Percentiles rank a stretch among this genome's conserved stretches.
These are phyloP conservation scores for slime mould (Dictyostelium discoideum) DNA, from an alignment of 78 protist species.

Conservation along the genomic window DNA sequence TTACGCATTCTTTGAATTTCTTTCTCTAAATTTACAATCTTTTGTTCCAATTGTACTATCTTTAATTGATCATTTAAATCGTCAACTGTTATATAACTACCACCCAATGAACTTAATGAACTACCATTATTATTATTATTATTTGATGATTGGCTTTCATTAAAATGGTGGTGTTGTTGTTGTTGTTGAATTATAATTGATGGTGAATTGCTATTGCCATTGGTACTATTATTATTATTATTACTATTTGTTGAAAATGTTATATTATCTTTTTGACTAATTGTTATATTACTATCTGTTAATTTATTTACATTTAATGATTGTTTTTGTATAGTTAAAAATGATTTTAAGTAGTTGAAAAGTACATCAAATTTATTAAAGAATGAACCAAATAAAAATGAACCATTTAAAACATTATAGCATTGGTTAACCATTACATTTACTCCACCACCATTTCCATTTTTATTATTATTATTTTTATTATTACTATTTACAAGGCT, in stretches of 20 bases:
- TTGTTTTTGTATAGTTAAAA: no score
- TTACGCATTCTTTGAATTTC: constrained; percentile 29
- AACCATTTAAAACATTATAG: constrained; percentile 12
- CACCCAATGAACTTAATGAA: not conserved
- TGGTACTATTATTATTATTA: not conserved
- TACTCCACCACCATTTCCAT: not conserved
- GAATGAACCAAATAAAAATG: not conserved
- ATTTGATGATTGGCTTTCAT: not conserved
- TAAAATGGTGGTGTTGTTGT: not conserved
- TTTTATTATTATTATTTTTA: constrained; percentile 30
- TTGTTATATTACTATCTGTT: not conserved
- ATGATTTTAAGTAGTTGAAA: not conserved
- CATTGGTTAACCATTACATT: constrained; percentile 53
- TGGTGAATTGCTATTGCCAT: not conserved
- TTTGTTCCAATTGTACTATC: constrained; percentile 33
- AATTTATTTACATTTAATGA: not conserved
- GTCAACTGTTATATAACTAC: not conserved
- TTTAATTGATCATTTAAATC: constrained; percentile 22
- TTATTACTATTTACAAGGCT: constrained; percentile 5
- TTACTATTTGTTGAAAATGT: not conserved
- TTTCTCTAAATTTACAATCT: constrained; percentile 20
- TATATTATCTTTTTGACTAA: not conserved
- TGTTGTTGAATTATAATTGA: constrained; percentile 17
- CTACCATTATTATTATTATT: not conserved
- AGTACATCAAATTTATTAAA: constrained; percentile 14